phyloP scores from a whole-genome alignment of 2,329 filamentous ascomycete species.

The Xylaria sp. region DNA sequence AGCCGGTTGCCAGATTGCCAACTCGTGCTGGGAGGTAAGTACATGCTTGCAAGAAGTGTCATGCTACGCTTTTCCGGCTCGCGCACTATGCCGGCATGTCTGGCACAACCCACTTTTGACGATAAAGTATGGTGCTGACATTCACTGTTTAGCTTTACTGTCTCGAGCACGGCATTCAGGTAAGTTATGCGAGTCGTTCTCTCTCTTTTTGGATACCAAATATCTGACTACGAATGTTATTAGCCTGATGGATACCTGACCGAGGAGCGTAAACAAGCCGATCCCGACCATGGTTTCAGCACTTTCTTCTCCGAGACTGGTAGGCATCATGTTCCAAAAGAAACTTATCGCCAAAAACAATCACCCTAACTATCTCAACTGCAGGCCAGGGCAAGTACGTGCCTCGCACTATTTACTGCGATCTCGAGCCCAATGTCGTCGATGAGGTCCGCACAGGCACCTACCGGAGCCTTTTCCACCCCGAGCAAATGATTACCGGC shows the following conservation, averaged over 20 bases:
- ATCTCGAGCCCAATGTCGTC: slow-evolving; percentile 99
- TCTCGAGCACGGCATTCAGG: slow-evolving; percentile 99
- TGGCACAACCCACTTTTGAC: slow-evolving; percentile 42
- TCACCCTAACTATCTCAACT: slow-evolving; percentile 35
- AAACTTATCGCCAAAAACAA: slow-evolving; percentile 28
- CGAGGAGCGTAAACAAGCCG: slow-evolving; percentile 93
- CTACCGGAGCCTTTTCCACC: slow-evolving; percentile 98
- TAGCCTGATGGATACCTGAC: slow-evolving; percentile 99
- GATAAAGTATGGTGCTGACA: slow-evolving; percentile 37
- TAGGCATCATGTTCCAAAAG: slow-evolving; percentile 57
- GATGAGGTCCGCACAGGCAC: slow-evolving; percentile 98
- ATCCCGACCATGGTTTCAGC: slow-evolving; percentile 97
- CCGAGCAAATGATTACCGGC: slow-evolving; percentile 99
- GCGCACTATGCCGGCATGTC: slow-evolving; percentile 28
- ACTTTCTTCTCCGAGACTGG: slow-evolving; percentile 99
- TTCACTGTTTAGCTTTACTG: slow-evolving; percentile 85
- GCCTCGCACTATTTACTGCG: slow-evolving; percentile 98
- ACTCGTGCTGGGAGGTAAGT: slow-evolving; percentile 99
- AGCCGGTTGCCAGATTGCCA: slow-evolving; percentile 99
- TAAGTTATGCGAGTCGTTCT: slow-evolving; percentile 60
- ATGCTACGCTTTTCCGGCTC: slow-evolving; percentile 21
- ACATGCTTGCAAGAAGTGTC: slow-evolving; percentile 31
- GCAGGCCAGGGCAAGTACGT: slow-evolving; percentile 98
- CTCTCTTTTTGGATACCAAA: slow-evolving; percentile 12
- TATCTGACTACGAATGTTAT: slow-evolving; percentile 46